phyloP scores from a whole-genome alignment of 2,329 filamentous ascomycete genomes.

The Alternaria rosae region DNA sequence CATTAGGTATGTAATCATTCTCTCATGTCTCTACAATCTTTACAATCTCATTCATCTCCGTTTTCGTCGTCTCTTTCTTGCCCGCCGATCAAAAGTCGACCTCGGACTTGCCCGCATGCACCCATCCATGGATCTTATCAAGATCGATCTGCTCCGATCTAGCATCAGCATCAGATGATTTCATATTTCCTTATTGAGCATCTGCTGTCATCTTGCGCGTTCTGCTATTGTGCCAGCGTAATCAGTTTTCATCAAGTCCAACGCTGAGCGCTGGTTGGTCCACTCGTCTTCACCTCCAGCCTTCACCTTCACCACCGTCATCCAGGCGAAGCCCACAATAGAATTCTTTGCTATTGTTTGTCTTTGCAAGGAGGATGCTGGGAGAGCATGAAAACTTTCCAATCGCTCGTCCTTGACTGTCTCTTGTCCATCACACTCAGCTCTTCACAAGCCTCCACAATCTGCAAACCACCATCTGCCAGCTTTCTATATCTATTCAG shows the following conservation, averaged over 20 bases:
- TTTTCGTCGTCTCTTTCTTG: not conserved
- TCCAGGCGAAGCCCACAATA: conserved; percentile 16
- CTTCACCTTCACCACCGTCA: conserved; percentile 25
- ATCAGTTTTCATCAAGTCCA: not conserved
- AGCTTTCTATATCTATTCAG: not conserved
- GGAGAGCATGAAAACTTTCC: not conserved
- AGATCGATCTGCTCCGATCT: not conserved
- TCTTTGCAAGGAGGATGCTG: not conserved
- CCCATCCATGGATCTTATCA: not conserved
- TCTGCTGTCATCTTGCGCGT: not conserved
- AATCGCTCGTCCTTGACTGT: not conserved
- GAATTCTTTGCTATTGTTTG: conserved; percentile 4
- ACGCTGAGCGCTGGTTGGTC: not conserved
- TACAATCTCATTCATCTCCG: not conserved
- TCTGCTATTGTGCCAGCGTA: not conserved
- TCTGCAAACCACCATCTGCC: not conserved
- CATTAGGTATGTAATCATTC: conserved; percentile 8
- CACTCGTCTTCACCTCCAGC: conserved; percentile 6
- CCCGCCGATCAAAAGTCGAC: not conserved
- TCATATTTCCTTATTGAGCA: not conserved
- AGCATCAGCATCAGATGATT: not conserved
- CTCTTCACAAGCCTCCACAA: not conserved
- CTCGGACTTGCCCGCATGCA: not conserved
- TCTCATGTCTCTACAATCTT: not conserved
- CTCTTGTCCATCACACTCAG: not conserved